Evolutionary conservation across 495 filamentous ascomycete genomes (phyloP), one percentile per base, ranked within the genome.

Genomic region (Neurospora sp.): DNA sequence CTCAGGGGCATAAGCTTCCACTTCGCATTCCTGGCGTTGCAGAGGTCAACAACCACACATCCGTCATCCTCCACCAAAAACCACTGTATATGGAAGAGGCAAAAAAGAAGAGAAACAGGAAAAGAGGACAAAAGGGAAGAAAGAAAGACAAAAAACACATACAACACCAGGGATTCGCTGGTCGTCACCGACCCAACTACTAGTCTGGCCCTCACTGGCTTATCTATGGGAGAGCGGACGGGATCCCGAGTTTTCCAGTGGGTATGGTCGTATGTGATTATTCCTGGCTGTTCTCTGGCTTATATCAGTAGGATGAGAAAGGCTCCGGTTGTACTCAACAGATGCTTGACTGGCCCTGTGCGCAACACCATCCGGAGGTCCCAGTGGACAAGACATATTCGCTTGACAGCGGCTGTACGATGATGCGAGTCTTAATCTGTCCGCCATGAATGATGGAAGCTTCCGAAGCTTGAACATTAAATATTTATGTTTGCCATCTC

Each of bases 171-270:
- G 77, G 72, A 78, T 77, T 77, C 77, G 70, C 77, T 76, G 72
- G 72, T 86, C 79, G 81, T 85, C 85, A 85, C 82, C 84, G 79
- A 85, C 83, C 81, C 80, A 81, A 85, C 80, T 84, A 84, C 84
- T 84, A 78, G 77, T 83, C 80, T 72, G 69, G 74, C 72, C 41
- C 46, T 76, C 72, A 75, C 72, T 74, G 69, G 80, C 78, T 84
- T 82, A 78, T 80, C 80, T 82, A 84, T 78, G 83, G 83, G 78
- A 83, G 84, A 86, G 81, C 85, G 82, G 82, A 86, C 84, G 83
- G 85, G 84, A 84, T 83, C 79, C 83, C 84, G 82, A 81, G 76
- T 81, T 80, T 73, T 85, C 83, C 74, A 77, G 44, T 78, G 78
- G 78, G 72, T 84, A 79, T 85, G 83, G 84, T 83, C 83, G 83